A percentile compares a stretch with the other conserved stretches of the same genome.
phyloP scores from a whole-genome alignment of 441 rosid genomes.

The Kokia cookei region DNA sequence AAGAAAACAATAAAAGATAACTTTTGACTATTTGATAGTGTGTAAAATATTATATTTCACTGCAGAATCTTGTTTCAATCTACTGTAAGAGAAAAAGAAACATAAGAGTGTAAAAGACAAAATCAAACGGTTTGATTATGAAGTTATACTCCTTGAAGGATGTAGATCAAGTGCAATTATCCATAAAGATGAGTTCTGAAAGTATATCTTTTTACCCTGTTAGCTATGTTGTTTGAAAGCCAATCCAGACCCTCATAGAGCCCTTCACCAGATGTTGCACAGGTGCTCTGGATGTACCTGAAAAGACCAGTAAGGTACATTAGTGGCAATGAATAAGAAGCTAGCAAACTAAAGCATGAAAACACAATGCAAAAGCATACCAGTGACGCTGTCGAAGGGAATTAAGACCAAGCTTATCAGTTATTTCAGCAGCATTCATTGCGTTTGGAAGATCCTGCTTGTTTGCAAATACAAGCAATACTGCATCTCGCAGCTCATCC shows the following conservation, averaged over 20 bases:
- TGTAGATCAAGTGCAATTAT: neutral
- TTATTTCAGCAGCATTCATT: conserved; percentile 63
- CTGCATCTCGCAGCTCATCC: conserved; percentile 72
- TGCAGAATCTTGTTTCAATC: neutral
- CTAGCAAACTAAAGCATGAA: neutral
- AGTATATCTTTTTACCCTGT: conserved; percentile 30
- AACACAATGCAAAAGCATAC: conserved; percentile 14
- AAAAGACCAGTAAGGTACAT: conserved; percentile 2
- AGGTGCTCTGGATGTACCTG: conserved; percentile 85
- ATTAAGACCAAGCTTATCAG: conserved; percentile 63
- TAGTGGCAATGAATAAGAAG: neutral
- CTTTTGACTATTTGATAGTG: neutral
- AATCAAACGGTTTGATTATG: neutral
- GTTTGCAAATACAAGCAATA: conserved; percentile 67
- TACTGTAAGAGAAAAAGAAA: neutral
- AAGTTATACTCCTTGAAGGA: neutral
- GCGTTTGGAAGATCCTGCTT: conserved; percentile 76
- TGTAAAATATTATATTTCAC: neutral
- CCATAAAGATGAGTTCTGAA: neutral
- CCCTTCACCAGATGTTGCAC: conserved; percentile 68
- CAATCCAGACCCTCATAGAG: conserved; percentile 66
- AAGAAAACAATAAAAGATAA: neutral
- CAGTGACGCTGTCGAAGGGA: conserved; percentile 57
- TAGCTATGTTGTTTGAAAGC: conserved; percentile 58
- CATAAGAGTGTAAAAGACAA: neutral